Evolutionary conservation across 139 green algal genomes (phyloP).

Genomic region (Chloropicon primus): DNA sequence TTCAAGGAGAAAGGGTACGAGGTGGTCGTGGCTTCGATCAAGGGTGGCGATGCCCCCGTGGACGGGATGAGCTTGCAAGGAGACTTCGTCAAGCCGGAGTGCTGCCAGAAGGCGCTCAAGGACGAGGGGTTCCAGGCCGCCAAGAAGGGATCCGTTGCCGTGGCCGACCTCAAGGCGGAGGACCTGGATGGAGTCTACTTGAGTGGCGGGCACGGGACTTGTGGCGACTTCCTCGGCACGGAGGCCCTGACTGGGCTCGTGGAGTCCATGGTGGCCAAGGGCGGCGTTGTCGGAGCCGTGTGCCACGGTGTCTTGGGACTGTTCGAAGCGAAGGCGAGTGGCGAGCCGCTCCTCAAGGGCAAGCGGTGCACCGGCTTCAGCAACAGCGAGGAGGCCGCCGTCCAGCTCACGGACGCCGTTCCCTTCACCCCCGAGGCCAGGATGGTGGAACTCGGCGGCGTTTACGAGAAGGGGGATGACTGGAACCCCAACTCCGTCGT

Average conservation of each 20-base stretch:
- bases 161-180: neutral
- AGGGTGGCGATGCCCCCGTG: constrained; percentile 9
- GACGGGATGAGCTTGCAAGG: neutral
- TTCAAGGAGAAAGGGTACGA: constrained; percentile 9
- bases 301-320: constrained; percentile 30
- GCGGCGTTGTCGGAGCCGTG: constrained; percentile 21
- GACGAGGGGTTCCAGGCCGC: constrained; percentile 1
- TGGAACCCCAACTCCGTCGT: constrained; percentile 9
- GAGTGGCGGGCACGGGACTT: neutral
- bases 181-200: constrained; percentile 14
- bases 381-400: constrained; percentile 24
- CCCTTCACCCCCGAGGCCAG: constrained; percentile 13
- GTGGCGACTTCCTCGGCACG: too few species aligned
- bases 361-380: constrained; percentile 23
- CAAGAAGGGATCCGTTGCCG: neutral
- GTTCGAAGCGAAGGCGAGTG: constrained; percentile 16
- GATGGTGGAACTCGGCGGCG: constrained; percentile 21
- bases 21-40: neutral
- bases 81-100: constrained; percentile 11
- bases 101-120: constrained; percentile 6
- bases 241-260: constrained; percentile 1
- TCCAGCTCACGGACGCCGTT: constrained; percentile 8
- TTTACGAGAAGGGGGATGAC: neutral
- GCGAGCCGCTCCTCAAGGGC: constrained; percentile 18
- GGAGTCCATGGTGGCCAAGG: constrained; percentile 12